phyloP scores from a whole-genome alignment of 331 rosid species.

The Cucumis variabilis region DNA sequence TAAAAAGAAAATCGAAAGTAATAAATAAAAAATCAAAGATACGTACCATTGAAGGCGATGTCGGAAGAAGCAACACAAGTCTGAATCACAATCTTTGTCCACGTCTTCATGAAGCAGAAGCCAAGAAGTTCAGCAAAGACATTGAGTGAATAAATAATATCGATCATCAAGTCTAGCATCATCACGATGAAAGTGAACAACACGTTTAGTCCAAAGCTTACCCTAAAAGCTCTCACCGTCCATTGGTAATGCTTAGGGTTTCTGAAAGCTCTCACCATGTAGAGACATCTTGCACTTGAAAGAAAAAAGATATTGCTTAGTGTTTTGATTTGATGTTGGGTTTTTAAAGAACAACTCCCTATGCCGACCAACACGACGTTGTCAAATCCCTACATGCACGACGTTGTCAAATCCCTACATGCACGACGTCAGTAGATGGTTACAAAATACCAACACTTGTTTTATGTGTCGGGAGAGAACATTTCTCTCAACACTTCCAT shows the following conservation, averaged over 20 bases:
- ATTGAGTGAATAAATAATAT: constrained; percentile 25
- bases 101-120: constrained; percentile 32
- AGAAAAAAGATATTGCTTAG: not conserved
- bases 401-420: too few species aligned
- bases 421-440: too few species aligned
- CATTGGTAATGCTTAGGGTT: constrained; percentile 43
- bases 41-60: constrained; percentile 28
- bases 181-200: constrained; percentile 29
- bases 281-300: constrained; percentile 4
- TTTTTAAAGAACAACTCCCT: too few species aligned
- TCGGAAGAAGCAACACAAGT: constrained; percentile 36
- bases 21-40: not conserved
- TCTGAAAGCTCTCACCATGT: not conserved
- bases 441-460: too few species aligned
- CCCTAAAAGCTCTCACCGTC: constrained; percentile 43
- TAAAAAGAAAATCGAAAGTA: not conserved
- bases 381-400: too few species aligned
- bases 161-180: constrained; percentile 28
- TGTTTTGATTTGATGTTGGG: too few species aligned
- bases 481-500: too few species aligned
- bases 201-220: constrained; percentile 29
- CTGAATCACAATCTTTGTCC: constrained; percentile 32
- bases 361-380: not conserved
- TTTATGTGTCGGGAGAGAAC: too few species aligned
- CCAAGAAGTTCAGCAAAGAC: constrained; percentile 26